Evolutionary conservation across 768 basidiomycete genomes (phyloP), one percentile per base, ranked within the genome.

Genomic region (Trametes cingulata): DNA sequence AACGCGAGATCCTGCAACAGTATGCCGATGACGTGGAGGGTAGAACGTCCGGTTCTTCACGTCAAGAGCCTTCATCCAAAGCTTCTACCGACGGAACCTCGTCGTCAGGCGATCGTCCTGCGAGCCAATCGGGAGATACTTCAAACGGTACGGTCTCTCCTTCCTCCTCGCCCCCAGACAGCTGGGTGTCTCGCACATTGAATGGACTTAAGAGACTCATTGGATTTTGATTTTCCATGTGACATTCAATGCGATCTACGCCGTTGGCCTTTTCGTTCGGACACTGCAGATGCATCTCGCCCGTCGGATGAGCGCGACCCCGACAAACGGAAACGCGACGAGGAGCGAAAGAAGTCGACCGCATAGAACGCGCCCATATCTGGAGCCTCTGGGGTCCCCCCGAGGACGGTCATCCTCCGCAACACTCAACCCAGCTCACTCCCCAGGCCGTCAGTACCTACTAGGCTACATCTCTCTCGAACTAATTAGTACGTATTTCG

Each of bases 1-100:
- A 99, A 78, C 86, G 90, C 61, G 86, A 90, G 70, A 86, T 98
- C 61, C 73, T 98, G 41, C 85, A 98, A 74, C 84, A 86, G 63
- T 98, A 90, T 68, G 96, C 93, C 19, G 91, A 95, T 70, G 95
- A 98, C 67, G 82, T 92, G n/a, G 95, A 97, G 74, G 93, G 91
- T 58, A 81, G 79, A 58, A 66, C 68, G 50, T 57, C 68, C 22
- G 60, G 67, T 42, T 54, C 67, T 45, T 60, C 61, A 43, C 51
- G 47, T 56, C 54, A 60, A 52, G 62, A 57, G 37, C 17, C 43
- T 40, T 63, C 59, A 56, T 62, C 65, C 58, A 71, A 60, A 60
- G 43, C 66, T 40, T 63, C 67, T 27, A 57, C 62, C 63, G 69
- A 53, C 59, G 64, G 64, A 57, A 59, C 54, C 46, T 60, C 65